phyloP scores from a whole-genome alignment of 306 rosid genomes.

The Ziziphus jujuba region DNA sequence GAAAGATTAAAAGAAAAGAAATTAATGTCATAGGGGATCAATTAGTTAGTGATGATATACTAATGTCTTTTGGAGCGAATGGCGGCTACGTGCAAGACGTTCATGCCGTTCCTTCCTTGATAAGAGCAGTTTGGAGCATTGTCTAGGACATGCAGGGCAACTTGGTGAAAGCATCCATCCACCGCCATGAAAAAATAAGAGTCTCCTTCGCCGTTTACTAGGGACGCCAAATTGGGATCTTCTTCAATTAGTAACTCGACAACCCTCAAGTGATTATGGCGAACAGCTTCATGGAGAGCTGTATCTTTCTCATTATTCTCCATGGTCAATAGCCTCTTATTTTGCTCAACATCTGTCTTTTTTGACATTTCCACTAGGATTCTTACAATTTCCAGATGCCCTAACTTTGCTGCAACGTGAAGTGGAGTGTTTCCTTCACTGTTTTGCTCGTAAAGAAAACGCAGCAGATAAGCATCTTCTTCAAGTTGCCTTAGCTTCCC shows the following conservation, averaged over 20 bases:
- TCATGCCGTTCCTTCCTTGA: conserved; percentile 12
- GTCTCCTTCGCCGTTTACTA: background rate
- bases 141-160: background rate
- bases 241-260: background rate
- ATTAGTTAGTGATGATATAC: too few relatives aligned
- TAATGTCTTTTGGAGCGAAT: background rate
- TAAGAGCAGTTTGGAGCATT: background rate
- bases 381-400: background rate
- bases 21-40: too few relatives aligned
- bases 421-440: background rate
- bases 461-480: background rate
- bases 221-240: background rate
- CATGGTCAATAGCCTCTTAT: background rate
- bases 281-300: conserved; percentile 15
- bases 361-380: background rate
- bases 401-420: conserved; percentile 12
- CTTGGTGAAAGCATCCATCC: background rate
- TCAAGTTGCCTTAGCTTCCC: background rate
- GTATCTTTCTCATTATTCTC: background rate
- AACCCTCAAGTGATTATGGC: background rate
- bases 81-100: conserved; percentile 11
- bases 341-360: background rate
- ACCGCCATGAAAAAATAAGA: conserved; percentile 12
- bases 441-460: conserved; percentile 1
- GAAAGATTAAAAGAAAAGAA: too few relatives aligned